Evolutionary conservation across 768 basidiomycete genomes (phyloP), one percentile per base, ranked within the genome.

Genomic region (Botryobasidium botryosum): DNA sequence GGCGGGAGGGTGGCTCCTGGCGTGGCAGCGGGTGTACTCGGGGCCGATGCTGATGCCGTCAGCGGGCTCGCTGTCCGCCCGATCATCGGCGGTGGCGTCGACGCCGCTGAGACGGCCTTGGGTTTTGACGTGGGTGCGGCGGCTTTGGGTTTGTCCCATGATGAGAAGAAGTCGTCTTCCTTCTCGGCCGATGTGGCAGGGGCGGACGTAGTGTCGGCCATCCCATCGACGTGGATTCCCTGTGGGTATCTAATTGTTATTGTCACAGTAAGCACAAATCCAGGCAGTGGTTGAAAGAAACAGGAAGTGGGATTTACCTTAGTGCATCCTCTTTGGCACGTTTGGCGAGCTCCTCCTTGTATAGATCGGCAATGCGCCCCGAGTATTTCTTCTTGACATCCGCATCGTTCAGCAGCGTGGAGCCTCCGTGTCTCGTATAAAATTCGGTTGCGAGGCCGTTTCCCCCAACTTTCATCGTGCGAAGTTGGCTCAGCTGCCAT

Each of bases 401-500:
- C 0, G 74, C 62, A 54, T 82, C 79, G 36, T 56, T 70, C 25
- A 91, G 64, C 17, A 90, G 62, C 3, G 73, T 68, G 2, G 74
- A 53, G 8, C 83, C 83, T 4, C 91, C 87, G 51, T 91, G 80
- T 54, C 84, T 86, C 17, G 70, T 77, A 59, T 92, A 90, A 64
- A 90, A 99, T 3, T 91, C 88, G 4, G 69, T 71, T 3, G 86
- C 84, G 17, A 79, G 73, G 7, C 72, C 69, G 61, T 99, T 99
- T 1, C 94, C 94, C 33, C 87, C 92, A 31, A 86, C 75, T 67
- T 97, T 97, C 86, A 99, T 91, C 2, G 75, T 84, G 27, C 94
- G 82, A 38, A 99, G 68, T 64, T 99, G 92, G 40, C 64, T 63
- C 49, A 88, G 68, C 52, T 87, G 79, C 94, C 94, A 99, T 49